Conservation (phyloP, 2,329 filamentous ascomycete species). For the Colletotrichum eleusines region DNA sequence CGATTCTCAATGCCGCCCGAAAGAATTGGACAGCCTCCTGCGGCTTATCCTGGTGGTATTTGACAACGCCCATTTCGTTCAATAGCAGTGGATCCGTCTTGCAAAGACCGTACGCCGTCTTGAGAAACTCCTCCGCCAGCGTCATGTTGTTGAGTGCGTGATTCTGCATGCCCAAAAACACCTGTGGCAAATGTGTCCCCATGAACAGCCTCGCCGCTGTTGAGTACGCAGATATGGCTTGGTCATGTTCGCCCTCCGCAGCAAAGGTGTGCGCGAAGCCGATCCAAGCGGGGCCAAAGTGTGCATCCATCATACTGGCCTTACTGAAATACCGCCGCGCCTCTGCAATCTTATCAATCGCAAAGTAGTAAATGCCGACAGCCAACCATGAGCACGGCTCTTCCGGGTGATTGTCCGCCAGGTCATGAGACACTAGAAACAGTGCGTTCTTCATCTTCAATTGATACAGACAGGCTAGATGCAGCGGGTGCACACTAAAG, state of each 20-base stretch:
- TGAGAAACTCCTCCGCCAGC: conserved; percentile 93
- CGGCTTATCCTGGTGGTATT: conserved; percentile 88
- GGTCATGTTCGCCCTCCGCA: conserved; percentile 96
- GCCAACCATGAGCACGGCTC: conserved; percentile 95
- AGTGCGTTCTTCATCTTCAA: conserved; percentile 87
- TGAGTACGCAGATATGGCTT: conserved; percentile 97
- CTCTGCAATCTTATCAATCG: conserved; percentile 90
- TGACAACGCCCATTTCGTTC: conserved; percentile 96
- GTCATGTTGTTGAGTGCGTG: conserved; percentile 95
- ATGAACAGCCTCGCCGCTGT: conserved; percentile 96
- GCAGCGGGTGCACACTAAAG: conserved; percentile 88
- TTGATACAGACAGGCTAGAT: conserved; percentile 91
- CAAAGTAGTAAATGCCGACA: conserved; percentile 94
- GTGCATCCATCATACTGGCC: conserved; percentile 95
- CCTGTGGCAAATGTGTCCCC: conserved; percentile 93
- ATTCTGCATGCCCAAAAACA: conserved; percentile 99
- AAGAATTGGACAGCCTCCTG: conserved; percentile 84
- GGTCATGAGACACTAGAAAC: conserved; percentile 91
- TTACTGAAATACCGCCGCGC: conserved; percentile 97
- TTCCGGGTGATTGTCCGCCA: conserved; percentile 90
- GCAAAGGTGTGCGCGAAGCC: conserved; percentile 99
- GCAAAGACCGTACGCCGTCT: conserved; percentile 86
- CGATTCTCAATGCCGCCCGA: conserved; percentile 79
- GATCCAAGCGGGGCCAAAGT: conserved; percentile 98
- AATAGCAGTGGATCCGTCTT: conserved; percentile 88